A percentile compares a stretch with the other conserved stretches of the same genome.
Evolutionary conservation across 2,329 filamentous ascomycete species (phyloP).

Genomic region (Clathrospora elynae): DNA sequence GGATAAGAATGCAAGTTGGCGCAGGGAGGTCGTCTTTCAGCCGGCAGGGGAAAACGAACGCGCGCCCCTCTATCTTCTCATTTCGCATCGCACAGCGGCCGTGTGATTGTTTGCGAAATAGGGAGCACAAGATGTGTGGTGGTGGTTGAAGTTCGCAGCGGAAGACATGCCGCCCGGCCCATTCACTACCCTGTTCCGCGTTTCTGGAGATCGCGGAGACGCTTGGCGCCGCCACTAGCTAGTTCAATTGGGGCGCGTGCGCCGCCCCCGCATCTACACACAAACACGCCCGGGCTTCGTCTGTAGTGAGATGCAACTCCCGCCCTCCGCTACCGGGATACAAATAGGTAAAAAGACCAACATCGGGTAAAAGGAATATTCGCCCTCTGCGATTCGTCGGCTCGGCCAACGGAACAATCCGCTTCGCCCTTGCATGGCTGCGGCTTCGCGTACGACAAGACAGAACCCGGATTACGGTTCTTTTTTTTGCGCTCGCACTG

Average conservation of each 20-base stretch:
- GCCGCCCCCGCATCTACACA: not conserved
- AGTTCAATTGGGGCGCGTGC: conserved; percentile 17
- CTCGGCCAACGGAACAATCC: conserved; percentile 25
- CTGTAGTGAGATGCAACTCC: conserved; percentile 18
- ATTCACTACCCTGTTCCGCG: conserved; percentile 8
- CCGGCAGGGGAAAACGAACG: too few relatives aligned
- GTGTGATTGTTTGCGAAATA: too few relatives aligned
- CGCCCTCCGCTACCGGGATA: conserved; percentile 15
- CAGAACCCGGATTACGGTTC: too few relatives aligned
- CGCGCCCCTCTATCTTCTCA: conserved; percentile 12
- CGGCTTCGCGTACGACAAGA: conserved; percentile 4
- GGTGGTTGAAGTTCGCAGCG: conserved; percentile 13
- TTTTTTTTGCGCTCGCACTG: too few relatives aligned
- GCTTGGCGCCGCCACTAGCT: not conserved
- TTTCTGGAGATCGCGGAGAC: conserved; percentile 6
- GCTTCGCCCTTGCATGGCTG: conserved; percentile 15
- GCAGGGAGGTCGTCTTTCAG: conserved; percentile 22
- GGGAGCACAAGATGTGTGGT: conserved; percentile 22
- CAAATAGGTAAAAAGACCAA: conserved; percentile 17
- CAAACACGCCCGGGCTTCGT: too few relatives aligned
- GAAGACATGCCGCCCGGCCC: not conserved
- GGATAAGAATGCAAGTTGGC: conserved; percentile 30
- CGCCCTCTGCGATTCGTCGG: conserved; percentile 31
- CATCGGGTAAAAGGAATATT: conserved; percentile 43
- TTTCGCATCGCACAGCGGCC: too few relatives aligned